These are phyloP conservation scores for Ogataea hybrid DNA, from an alignment of 1,139 yeast genomes.

Conservation along the genomic window DNA sequence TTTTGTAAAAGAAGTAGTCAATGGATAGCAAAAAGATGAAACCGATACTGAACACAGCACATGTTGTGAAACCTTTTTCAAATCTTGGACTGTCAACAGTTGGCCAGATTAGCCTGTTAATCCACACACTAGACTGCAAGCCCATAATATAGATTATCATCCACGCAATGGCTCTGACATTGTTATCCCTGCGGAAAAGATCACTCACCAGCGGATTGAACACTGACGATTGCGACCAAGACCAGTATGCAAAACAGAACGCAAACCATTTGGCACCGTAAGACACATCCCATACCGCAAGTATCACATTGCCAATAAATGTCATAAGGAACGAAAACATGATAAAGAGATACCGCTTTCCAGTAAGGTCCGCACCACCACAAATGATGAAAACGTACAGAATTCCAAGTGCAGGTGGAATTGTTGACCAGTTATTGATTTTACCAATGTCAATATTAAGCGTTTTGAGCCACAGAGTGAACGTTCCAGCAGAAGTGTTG, in stretches of 20 bases:
- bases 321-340: constrained; percentile 41
- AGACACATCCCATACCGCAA: constrained; percentile 49
- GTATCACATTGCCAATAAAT: constrained; percentile 37
- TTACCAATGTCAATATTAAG: constrained; percentile 40
- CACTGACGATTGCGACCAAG: constrained; percentile 46
- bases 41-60: constrained; percentile 31
- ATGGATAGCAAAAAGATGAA: constrained; percentile 32
- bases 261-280: constrained; percentile 50
- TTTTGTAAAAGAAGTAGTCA: constrained; percentile 56
- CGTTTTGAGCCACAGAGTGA: constrained; percentile 52
- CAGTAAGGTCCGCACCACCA: constrained; percentile 47
- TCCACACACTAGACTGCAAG: constrained; percentile 42
- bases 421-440: constrained; percentile 41
- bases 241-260: constrained; percentile 45
- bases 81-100: constrained; percentile 53
- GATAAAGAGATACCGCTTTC: constrained; percentile 45
- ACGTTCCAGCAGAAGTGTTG: constrained; percentile 51
- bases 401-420: constrained; percentile 53
- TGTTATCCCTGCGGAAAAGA: constrained; percentile 44
- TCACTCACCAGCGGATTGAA: constrained; percentile 45
- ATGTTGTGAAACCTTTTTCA: constrained; percentile 43
- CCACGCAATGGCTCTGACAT: constrained; percentile 44
- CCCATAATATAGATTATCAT: constrained; percentile 46
- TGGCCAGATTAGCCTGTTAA: constrained; percentile 47
- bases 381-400: constrained; percentile 45